phyloP scores from a whole-genome alignment of 2,329 filamentous ascomycete genomes.

The Fusarium veterinarium region DNA sequence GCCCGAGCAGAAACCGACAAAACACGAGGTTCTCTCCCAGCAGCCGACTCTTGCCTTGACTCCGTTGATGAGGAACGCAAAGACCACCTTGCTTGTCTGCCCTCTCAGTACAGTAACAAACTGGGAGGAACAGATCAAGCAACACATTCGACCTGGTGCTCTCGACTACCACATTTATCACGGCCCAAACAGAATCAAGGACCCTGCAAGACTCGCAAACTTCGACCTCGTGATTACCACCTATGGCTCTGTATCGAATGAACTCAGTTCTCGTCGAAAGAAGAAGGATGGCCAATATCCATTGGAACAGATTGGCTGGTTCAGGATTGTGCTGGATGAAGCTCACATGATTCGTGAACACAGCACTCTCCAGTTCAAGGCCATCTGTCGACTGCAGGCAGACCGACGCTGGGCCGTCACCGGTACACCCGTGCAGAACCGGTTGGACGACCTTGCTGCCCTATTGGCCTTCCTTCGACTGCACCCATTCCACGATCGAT shows the following conservation, averaged over 20 bases:
- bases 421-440: slow-evolving; percentile 94
- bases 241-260: slow-evolving; percentile 87
- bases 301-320: slow-evolving; percentile 86
- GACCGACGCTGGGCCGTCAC: slow-evolving; percentile 96
- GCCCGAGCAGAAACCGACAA: slow-evolving; percentile 53
- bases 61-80: slow-evolving; percentile 72
- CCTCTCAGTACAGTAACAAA: slow-evolving; percentile 93
- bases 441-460: slow-evolving; percentile 88
- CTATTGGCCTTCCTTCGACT: slow-evolving; percentile 87
- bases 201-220: slow-evolving; percentile 73
- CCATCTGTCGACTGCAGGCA: slow-evolving; percentile 82
- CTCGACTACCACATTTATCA: slow-evolving; percentile 88
- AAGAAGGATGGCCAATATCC: slow-evolving; percentile 71
- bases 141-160: slow-evolving; percentile 75
- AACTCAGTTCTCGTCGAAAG: slow-evolving; percentile 74
- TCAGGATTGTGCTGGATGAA: slow-evolving; percentile 93
- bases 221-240: slow-evolving; percentile 93
- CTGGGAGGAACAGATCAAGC: slow-evolving; percentile 92
- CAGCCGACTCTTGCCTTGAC: slow-evolving; percentile 62
- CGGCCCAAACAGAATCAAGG: slow-evolving; percentile 78
- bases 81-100: slow-evolving; percentile 86
- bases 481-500: slow-evolving; percentile 83
- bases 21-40: slow-evolving; percentile 45
- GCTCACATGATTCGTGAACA: slow-evolving; percentile 94
- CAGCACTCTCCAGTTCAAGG: slow-evolving; percentile 83